A percentile compares a stretch with the other conserved stretches of the same genome.
phyloP scores from a whole-genome alignment of 2,329 filamentous ascomycete genomes.

The Phyllosticta citribraziliensis region DNA sequence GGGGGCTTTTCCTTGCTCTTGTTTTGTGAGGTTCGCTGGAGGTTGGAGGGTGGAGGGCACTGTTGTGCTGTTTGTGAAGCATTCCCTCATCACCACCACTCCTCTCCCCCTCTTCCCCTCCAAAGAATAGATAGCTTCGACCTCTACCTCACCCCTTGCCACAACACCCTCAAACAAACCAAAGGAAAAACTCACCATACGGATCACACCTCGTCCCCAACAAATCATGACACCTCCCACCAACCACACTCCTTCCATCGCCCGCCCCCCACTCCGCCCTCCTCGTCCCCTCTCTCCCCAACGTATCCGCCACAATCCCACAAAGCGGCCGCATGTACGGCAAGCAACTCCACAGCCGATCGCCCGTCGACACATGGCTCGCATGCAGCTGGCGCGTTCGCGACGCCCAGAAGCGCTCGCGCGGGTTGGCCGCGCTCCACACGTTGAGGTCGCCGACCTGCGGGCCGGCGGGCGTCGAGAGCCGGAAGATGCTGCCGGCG shows the following conservation, averaged over 20 bases:
- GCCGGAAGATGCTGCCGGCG: constrained; percentile 57
- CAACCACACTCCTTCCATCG: constrained; percentile 54
- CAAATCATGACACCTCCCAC: constrained; percentile 62
- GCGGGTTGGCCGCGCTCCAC: constrained; percentile 66
- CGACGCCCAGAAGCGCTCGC: constrained; percentile 73
- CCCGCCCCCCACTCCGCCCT: constrained; percentile 37
- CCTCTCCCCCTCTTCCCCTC: too few relatives aligned
- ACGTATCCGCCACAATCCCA: constrained; percentile 58
- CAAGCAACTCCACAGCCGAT: constrained; percentile 68
- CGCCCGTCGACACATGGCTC: constrained; percentile 60
- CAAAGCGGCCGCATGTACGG: constrained; percentile 67
- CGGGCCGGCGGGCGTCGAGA: constrained; percentile 66
- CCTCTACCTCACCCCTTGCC: too few relatives aligned
- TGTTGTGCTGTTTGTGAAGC: too few relatives aligned
- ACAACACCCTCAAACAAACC: not conserved
- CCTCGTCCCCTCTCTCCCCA: constrained; percentile 32
- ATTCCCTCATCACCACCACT: not conserved
- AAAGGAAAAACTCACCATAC: constrained; percentile 40
- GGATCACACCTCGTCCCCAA: constrained; percentile 77
- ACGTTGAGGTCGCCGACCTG: constrained; percentile 80
- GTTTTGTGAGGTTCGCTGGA: too few relatives aligned
- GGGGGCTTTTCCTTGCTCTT: not conserved
- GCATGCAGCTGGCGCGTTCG: constrained; percentile 71
- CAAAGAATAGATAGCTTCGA: too few relatives aligned
- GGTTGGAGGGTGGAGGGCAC: too few relatives aligned